Evolutionary conservation across 1,139 yeast species (phyloP).

Genomic region (Hyphopichia fennica): DNA sequence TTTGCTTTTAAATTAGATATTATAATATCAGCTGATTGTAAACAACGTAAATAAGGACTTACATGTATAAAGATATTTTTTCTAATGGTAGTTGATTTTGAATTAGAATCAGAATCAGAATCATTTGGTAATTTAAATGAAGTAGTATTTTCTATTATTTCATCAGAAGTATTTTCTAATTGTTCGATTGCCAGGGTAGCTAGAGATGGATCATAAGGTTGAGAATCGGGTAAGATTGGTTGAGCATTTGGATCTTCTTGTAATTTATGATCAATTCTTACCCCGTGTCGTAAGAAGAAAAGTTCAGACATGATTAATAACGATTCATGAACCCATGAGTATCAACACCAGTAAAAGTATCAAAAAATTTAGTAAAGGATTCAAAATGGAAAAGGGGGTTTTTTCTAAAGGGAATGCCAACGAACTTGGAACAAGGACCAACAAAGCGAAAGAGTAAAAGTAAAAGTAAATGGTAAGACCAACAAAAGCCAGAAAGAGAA

Average conservation of each 20-base stretch:
- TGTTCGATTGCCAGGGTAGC: conserved; percentile 30
- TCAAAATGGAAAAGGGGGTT: too few species aligned
- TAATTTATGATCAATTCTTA: conserved; percentile 43
- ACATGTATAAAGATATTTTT: conserved; percentile 45
- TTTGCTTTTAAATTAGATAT: conserved; percentile 29
- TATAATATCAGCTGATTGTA: conserved; percentile 46
- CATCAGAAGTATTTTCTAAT: conserved; percentile 29
- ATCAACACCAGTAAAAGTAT: too few species aligned
- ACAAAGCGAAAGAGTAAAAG: too few species aligned
- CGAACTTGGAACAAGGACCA: too few species aligned
- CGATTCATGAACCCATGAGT: too few species aligned
- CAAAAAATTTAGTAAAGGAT: too few species aligned
- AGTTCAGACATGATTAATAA: conserved; percentile 35
- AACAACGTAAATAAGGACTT: conserved; percentile 46
- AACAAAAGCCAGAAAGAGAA: too few species aligned
- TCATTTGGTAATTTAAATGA: conserved; percentile 22
- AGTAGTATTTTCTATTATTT: conserved; percentile 24
- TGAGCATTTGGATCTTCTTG: conserved; percentile 23
- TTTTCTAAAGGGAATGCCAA: too few species aligned
- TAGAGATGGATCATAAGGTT: conserved; percentile 43
- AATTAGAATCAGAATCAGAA: conserved; percentile 8
- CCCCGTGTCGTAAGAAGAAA: conserved; percentile 48
- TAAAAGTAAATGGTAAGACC: too few species aligned
- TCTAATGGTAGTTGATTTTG: conserved; percentile 13
- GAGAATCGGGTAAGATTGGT: conserved; percentile 30